Evolutionary conservation across 805 yeast genomes (phyloP), one percentile per base, ranked within the genome.

Genomic region (Candida stauntonica): DNA sequence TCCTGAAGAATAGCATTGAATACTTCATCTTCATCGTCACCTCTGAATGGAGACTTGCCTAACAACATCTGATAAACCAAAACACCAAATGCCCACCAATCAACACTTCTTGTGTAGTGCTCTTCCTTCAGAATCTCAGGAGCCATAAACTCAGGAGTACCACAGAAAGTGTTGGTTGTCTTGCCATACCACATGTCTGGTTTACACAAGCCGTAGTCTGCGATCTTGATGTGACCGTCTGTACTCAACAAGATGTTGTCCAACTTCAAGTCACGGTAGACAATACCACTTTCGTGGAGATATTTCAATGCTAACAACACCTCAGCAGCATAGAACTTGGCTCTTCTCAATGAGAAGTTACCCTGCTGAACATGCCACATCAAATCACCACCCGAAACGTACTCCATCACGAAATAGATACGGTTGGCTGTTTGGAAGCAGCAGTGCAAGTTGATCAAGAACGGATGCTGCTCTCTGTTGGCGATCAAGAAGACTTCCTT

Each of bases 41-140:
- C 99, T 50, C 91, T 82, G 66, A 93, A 93, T 26, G 99, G 99
- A 7, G 96, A 86, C 63, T 91, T 95, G 36, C 96, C 93, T 42
- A 93, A 71, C 41, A 93, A 70, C 99, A 93, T 93, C 64, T 93
- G 99, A 63, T 91, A 93, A 48, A 93, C 69, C 47, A 93, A 71
- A 20, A 93, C 98, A 41, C 99, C 99, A 70, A 89, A 87, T 1
- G 99, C 98, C 99, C 99, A 93, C 99, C 99, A 93, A 64, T 93
- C 99, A 38, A 93, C 99, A 28, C 93, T 84, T 56, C 95, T 79
- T 37, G 88, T 93, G 56, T 93, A 93, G 43, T 81, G 84, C 61
- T 89, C 95, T 38, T 93, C 98, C 47, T 86, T 81, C 56, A 93
- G 70, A 50, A 93, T 91, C 63, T 93, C 99, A 0, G 99, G 99